Evolutionary conservation across 805 yeast genomes (phyloP).

Genomic region (Metschnikowia borealis): DNA sequence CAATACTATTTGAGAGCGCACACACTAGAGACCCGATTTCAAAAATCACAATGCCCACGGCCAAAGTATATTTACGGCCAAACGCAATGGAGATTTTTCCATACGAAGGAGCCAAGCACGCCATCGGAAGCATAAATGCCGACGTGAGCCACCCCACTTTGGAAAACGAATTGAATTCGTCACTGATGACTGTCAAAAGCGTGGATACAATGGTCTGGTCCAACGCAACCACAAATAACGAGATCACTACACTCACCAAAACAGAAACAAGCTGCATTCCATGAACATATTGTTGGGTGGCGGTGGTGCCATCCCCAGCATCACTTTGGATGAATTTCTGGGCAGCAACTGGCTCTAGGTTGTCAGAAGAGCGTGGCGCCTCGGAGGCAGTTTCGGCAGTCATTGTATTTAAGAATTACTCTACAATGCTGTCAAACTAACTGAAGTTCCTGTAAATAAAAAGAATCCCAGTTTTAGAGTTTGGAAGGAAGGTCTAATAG

Average conservation of each 20-base stretch:
- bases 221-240: slow-evolving; percentile 42
- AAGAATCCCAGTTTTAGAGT: neutral
- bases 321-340: slow-evolving; percentile 24
- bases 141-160: slow-evolving; percentile 58
- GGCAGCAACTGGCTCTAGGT: neutral
- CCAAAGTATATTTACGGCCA: slow-evolving; percentile 51
- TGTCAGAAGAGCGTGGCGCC: neutral
- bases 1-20: slow-evolving; percentile 53
- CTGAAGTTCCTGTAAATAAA: too few relatives aligned
- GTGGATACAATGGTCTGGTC: slow-evolving; percentile 61
- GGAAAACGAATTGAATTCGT: slow-evolving; percentile 45
- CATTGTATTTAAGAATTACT: neutral
- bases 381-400: neutral
- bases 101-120: slow-evolving; percentile 52
- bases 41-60: slow-evolving; percentile 49
- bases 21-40: slow-evolving; percentile 59
- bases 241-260: slow-evolving; percentile 25
- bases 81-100: slow-evolving; percentile 53
- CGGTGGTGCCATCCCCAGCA: slow-evolving; percentile 41
- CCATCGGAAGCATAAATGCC: slow-evolving; percentile 52
- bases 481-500: neutral
- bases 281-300: slow-evolving; percentile 31
- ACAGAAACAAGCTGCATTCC: slow-evolving; percentile 27
- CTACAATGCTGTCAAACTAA: neutral
- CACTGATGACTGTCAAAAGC: slow-evolving; percentile 46